A percentile compares a stretch with the other conserved stretches of the same genome.
Conservation (phyloP, 2,329 filamentous ascomycete species). For the Monosporascus ibericus region DNA sequence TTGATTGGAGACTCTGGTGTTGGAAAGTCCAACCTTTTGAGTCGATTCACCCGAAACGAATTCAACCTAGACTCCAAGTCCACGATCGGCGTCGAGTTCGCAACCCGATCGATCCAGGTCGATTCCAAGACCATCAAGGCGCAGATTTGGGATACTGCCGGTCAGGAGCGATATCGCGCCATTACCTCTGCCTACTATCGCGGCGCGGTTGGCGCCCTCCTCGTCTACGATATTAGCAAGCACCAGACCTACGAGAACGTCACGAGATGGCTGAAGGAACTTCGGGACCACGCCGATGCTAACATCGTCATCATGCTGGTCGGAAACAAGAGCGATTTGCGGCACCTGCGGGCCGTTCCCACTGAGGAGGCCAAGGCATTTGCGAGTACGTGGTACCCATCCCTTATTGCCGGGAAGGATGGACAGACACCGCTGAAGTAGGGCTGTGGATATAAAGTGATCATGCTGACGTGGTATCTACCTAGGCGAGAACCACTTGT, state of each 20-base stretch:
- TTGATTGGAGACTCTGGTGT: constrained; percentile 99
- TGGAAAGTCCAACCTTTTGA: constrained; percentile 99
- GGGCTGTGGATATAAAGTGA: not conserved
- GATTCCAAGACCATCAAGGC: constrained; percentile 99
- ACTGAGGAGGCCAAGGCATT: constrained; percentile 98
- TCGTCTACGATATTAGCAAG: constrained; percentile 99
- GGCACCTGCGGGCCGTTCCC: constrained; percentile 91
- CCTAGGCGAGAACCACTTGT: constrained; percentile 91
- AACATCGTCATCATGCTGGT: constrained; percentile 99
- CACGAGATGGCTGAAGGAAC: constrained; percentile 97
- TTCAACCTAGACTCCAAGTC: constrained; percentile 99
- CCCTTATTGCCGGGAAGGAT: not conserved
- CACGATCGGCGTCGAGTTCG: constrained; percentile 98
- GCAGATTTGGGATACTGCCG: constrained; percentile 99
- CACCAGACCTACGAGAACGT: constrained; percentile 99
- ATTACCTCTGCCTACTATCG: constrained; percentile 99
- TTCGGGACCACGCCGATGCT: constrained; percentile 94
- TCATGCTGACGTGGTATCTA: constrained; percentile 19
- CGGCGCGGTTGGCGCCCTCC: constrained; percentile 90
- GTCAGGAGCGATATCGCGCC: constrained; percentile 97
- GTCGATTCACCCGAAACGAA: constrained; percentile 98
- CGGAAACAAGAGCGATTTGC: constrained; percentile 99
- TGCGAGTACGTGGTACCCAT: constrained; percentile 61
- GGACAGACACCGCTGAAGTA: too few species aligned
- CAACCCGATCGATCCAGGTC: constrained; percentile 96